Percentiles rank a stretch among this genome's conserved stretches.
Evolutionary conservation across 2,329 filamentous ascomycete species (phyloP).

Genomic region (Parastagonospora avenae): DNA sequence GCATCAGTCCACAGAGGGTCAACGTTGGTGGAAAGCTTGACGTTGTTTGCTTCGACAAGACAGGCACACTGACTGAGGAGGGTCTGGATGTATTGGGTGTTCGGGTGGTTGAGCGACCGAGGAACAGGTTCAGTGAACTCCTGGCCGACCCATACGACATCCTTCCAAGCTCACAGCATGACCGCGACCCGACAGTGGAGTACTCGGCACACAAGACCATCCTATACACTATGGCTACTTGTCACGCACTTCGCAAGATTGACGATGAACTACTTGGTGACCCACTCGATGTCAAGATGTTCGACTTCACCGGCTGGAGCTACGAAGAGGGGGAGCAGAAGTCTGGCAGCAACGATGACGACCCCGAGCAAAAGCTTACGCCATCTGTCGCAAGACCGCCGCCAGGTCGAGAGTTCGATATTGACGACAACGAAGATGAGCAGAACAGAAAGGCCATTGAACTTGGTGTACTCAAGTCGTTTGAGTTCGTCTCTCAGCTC

Average conservation of each 20-base stretch:
- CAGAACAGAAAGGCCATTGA: conserved; percentile 67
- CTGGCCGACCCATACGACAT: conserved; percentile 68
- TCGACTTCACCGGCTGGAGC: conserved; percentile 91
- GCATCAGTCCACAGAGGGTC: conserved; percentile 95
- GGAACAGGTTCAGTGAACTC: conserved; percentile 74
- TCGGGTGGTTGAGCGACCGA: conserved; percentile 70
- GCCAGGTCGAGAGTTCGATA: conserved; percentile 61
- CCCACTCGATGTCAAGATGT: conserved; percentile 97
- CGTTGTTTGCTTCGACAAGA: conserved; percentile 98
- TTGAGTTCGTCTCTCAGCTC: conserved; percentile 94
- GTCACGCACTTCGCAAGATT: conserved; percentile 85
- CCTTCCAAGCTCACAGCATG: conserved; percentile 59
- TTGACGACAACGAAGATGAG: conserved; percentile 56
- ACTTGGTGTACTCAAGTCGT: conserved; percentile 86
- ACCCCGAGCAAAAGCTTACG: conserved; percentile 78
- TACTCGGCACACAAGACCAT: conserved; percentile 70
- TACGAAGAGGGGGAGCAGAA: conserved; percentile 86
- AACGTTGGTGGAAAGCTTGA: conserved; percentile 97
- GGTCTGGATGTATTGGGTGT: conserved; percentile 92
- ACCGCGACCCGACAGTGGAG: conserved; percentile 64
- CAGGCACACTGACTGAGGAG: conserved; percentile 96
- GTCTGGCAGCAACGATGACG: conserved; percentile 65
- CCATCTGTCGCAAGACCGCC: conserved; percentile 91
- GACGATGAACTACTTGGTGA: conserved; percentile 91
- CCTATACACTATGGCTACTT: conserved; percentile 95